Percentiles rank a stretch among this genome's conserved stretches.
Conservation (phyloP, 139 green algal genomes). For the Coelastrella sp. region DNA sequence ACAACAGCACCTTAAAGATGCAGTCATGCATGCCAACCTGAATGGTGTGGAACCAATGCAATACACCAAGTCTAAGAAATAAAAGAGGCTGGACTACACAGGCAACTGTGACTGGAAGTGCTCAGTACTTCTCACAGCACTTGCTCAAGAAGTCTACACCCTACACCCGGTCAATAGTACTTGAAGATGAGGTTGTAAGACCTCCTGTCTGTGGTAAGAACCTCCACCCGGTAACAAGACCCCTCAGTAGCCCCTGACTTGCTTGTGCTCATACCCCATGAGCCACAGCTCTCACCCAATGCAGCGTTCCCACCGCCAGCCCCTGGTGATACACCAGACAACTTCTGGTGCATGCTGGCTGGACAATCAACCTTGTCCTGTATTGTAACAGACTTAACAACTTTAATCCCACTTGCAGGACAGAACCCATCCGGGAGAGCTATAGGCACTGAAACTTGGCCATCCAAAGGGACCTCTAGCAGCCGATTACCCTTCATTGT, state of each 20-base stretch:
- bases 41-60: too few species aligned
- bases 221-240: neutral
- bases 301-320: neutral
- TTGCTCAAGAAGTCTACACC: too few species aligned
- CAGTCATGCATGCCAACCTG: too few species aligned
- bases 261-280: neutral
- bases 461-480: neutral
- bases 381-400: neutral
- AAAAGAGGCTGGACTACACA: too few species aligned
- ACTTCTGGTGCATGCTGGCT: neutral
- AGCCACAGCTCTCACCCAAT: neutral
- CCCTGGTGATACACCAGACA: neutral
- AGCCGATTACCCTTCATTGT: neutral
- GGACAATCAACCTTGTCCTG: neutral
- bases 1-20: too few species aligned
- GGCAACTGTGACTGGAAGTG: too few species aligned
- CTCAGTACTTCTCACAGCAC: too few species aligned
- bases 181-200: constrained; percentile 1
- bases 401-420: neutral
- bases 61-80: too few species aligned
- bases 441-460: neutral
- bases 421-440: neutral
- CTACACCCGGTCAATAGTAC: neutral
- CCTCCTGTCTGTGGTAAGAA: neutral
- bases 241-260: neutral